phyloP scores from a whole-genome alignment of 2,329 filamentous ascomycete genomes.

The Penicillium brevicompactum region DNA sequence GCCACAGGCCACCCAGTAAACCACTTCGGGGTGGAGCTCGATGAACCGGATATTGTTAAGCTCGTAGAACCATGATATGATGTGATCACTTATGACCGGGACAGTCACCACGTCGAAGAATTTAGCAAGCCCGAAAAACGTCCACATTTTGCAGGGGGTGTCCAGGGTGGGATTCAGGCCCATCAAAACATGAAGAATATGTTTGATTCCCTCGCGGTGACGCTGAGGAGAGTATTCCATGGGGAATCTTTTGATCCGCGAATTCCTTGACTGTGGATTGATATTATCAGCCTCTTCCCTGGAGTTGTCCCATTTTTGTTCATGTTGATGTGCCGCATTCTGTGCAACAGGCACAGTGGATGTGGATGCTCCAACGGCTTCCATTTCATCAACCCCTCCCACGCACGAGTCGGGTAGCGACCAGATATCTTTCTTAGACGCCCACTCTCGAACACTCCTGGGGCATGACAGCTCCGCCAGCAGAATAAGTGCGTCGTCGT shows the following conservation, averaged over 20 bases:
- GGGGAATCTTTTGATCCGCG: constrained; percentile 17
- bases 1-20: constrained; percentile 58
- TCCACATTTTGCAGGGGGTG: constrained; percentile 68
- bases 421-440: constrained; percentile 43
- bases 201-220: constrained; percentile 65
- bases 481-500: constrained; percentile 63
- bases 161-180: constrained; percentile 59
- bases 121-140: constrained; percentile 64
- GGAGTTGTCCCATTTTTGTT: background rate
- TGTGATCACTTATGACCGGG: constrained; percentile 45
- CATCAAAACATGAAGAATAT: constrained; percentile 61
- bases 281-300: background rate
- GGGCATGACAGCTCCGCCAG: constrained; percentile 63
- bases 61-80: constrained; percentile 62
- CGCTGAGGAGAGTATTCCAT: constrained; percentile 66
- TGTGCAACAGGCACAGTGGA: background rate
- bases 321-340: background rate
- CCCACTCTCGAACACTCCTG: constrained; percentile 59
- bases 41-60: constrained; percentile 60
- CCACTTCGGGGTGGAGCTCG: constrained; percentile 64
- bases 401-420: constrained; percentile 43
- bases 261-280: background rate
- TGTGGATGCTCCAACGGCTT: constrained; percentile 2
- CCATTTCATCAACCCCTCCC: constrained; percentile 53
- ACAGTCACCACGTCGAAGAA: constrained; percentile 52